These are phyloP conservation scores for Rubia yunnanensis DNA, from an alignment of 257 asterid species.

Conservation along the genomic window DNA sequence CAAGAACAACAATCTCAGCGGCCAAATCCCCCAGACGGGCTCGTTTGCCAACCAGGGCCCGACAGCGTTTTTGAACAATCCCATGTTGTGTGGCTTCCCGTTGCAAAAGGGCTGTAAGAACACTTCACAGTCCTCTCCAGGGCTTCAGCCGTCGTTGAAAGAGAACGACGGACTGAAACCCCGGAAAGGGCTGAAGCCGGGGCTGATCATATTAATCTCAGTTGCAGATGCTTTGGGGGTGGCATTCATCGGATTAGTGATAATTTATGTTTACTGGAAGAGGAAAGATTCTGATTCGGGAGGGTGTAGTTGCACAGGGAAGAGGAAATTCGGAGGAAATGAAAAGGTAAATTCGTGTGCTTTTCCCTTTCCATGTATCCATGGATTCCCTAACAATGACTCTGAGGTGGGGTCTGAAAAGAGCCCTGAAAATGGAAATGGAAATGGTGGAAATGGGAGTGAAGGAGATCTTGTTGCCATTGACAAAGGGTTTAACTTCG, in stretches of 20 bases:
- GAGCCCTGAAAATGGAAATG: constrained; percentile 41
- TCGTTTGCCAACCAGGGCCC: constrained; percentile 94
- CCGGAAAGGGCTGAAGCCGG: constrained; percentile 60
- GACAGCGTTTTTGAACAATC: constrained; percentile 73
- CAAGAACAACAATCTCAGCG: constrained; percentile 59
- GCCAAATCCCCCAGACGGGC: constrained; percentile 89
- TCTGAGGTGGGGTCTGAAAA: constrained; percentile 81
- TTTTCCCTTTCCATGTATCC: constrained; percentile 41
- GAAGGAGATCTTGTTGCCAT: constrained; percentile 91
- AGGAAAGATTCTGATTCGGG: constrained; percentile 76
- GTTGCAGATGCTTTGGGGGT: constrained; percentile 77
- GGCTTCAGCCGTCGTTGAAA: constrained; percentile 22
- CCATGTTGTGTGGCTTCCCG: constrained; percentile 91
- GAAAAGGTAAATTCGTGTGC: constrained; percentile 34
- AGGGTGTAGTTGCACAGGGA: constrained; percentile 86
- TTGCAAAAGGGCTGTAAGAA: constrained; percentile 58
- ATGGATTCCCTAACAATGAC: constrained; percentile 39
- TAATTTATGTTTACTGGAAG: constrained; percentile 77
- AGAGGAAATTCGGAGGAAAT: constrained; percentile 72
- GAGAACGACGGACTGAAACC: constrained; percentile 17
- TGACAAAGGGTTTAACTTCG: constrained; percentile 84
- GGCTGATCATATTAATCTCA: constrained; percentile 59
- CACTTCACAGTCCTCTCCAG: constrained; percentile 29
- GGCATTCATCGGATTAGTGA: constrained; percentile 63
- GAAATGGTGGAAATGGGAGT: constrained; percentile 52